Conservation (phyloP, 371 early-diverging fungal genomes). For the Mucor piriformis region DNA sequence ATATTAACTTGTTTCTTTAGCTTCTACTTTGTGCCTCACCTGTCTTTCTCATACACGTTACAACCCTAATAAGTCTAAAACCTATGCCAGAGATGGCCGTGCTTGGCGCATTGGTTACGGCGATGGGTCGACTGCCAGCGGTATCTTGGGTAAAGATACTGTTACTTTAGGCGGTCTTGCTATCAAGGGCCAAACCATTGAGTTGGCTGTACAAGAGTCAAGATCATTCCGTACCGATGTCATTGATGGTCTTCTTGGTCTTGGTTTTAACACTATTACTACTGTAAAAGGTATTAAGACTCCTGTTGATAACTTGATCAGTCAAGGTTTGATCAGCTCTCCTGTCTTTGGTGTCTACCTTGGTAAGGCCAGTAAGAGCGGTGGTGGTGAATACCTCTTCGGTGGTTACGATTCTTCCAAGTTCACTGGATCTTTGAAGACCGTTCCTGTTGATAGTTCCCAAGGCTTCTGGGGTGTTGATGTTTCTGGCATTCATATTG, state of each 20-base stretch:
- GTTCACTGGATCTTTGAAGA: slow-evolving; percentile 50
- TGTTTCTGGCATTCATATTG: slow-evolving; percentile 31
- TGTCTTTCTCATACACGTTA: slow-evolving; percentile 38
- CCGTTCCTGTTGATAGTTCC: slow-evolving; percentile 48
- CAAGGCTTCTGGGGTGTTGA: slow-evolving; percentile 52
- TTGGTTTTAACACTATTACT: slow-evolving; percentile 52
- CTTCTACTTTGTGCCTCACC: slow-evolving; percentile 36
- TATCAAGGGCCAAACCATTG: slow-evolving; percentile 25
- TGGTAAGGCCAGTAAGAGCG: slow-evolving; percentile 31
- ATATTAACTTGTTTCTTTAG: background rate
- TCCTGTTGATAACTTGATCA: slow-evolving; percentile 43
- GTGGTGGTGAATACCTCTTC: slow-evolving; percentile 48
- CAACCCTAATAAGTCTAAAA: slow-evolving; percentile 43
- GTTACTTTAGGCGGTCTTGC: slow-evolving; percentile 31
- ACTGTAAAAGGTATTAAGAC: slow-evolving; percentile 34
- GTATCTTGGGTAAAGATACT: slow-evolving; percentile 28
- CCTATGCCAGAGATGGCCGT: slow-evolving; percentile 42
- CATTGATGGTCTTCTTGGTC: slow-evolving; percentile 36
- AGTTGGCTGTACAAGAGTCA: slow-evolving; percentile 22
- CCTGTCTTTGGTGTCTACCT: slow-evolving; percentile 40
- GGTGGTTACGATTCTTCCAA: slow-evolving; percentile 50
- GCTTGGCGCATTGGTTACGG: slow-evolving; percentile 55
- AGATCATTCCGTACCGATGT: slow-evolving; percentile 11
- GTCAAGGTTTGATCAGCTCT: slow-evolving; percentile 38
- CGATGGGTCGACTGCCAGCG: slow-evolving; percentile 42